Evolutionary conservation across 2,329 filamentous ascomycete species (phyloP), one percentile per base, ranked within the genome.

Genomic region (Alternaria tenuissima): DNA sequence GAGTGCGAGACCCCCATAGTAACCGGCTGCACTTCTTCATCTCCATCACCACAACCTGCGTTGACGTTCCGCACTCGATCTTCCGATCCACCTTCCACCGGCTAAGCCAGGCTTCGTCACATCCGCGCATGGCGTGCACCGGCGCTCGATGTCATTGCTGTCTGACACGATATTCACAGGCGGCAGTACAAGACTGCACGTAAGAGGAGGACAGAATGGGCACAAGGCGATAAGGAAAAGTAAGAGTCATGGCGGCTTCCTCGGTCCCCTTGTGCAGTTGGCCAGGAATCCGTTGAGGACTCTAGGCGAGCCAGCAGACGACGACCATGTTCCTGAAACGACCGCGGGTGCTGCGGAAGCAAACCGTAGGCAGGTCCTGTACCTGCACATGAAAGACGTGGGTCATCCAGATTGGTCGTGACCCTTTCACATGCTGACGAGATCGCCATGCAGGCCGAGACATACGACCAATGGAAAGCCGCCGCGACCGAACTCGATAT

Each of bases 401-500:
- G 75, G 86, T 81, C 28, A 43, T 53, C 30, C 41, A 57, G 47
- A 65, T 64, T 65, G 52, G 66, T 60, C 34, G 52, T 59, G 30
- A 24, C 52, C n/a, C 48, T 60, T 57, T 74, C 70, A 70, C 68
- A 68, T 74, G 66, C 71, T 75, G 65, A 76, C 53, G 18, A 59
- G 3, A 49, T 51, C 28, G 42, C 54, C 18, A 38, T 43, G 57
- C 67, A 92, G 88, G 91, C 92, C 62, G 85, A 87, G 60, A 87
- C 87, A 1, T 85, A 89, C 67, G 81, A 85, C 51, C 88, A 93
- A 73, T 97, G 94, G 93, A 86, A 89, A 67, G 81, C 82, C 16
- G 90, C 91, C 9, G 94, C 94, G 3, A 84, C 84, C 43, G 89
- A 94, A 72, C 86, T 97, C 43, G 94, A 97, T 74, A 77, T 84